Conservation (phyloP, 2,329 filamentous ascomycete species). For the Didymella pomorum region DNA sequence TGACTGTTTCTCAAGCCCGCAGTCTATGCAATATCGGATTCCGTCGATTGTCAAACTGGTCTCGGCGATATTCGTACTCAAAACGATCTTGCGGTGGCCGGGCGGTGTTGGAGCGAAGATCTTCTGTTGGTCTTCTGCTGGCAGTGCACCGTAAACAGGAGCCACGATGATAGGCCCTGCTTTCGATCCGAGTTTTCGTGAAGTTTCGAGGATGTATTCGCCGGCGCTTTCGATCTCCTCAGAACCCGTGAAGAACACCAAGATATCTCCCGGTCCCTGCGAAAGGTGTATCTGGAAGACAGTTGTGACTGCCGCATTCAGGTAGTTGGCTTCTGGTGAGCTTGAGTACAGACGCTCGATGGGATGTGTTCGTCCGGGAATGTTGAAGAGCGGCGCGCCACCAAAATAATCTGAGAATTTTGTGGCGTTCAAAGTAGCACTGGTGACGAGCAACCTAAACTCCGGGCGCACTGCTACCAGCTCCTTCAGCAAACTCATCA, state of each 20-base stretch:
- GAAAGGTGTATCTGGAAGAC: conserved; percentile 92
- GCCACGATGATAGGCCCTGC: conserved; percentile 88
- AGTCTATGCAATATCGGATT: conserved; percentile 95
- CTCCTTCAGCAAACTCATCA: conserved; percentile 89
- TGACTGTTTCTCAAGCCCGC: conserved; percentile 94
- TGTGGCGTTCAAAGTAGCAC: conserved; percentile 91
- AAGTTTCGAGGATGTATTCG: conserved; percentile 83
- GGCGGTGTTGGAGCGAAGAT: conserved; percentile 94
- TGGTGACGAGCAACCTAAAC: conserved; percentile 89
- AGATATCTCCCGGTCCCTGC: conserved; percentile 76
- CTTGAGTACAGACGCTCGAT: conserved; percentile 92
- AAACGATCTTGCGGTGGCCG: conserved; percentile 84
- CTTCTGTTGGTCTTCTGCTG: conserved; percentile 87
- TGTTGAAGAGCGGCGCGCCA: conserved; percentile 91
- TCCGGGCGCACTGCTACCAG: conserved; percentile 83
- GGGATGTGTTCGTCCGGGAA: conserved; percentile 86
- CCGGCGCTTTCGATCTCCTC: conserved; percentile 94
- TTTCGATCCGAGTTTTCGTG: conserved; percentile 82
- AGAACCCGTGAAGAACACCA: conserved; percentile 94
- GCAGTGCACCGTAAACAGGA: conserved; percentile 93
- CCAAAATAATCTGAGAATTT: conserved; percentile 94
- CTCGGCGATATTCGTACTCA: conserved; percentile 97
- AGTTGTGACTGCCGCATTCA: conserved; percentile 89
- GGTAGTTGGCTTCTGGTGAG: conserved; percentile 91
- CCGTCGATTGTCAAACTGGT: conserved; percentile 95